Evolutionary conservation across 768 basidiomycete genomes (phyloP), one percentile per base, ranked within the genome.

Genomic region (Leccinum fibrillosum): DNA sequence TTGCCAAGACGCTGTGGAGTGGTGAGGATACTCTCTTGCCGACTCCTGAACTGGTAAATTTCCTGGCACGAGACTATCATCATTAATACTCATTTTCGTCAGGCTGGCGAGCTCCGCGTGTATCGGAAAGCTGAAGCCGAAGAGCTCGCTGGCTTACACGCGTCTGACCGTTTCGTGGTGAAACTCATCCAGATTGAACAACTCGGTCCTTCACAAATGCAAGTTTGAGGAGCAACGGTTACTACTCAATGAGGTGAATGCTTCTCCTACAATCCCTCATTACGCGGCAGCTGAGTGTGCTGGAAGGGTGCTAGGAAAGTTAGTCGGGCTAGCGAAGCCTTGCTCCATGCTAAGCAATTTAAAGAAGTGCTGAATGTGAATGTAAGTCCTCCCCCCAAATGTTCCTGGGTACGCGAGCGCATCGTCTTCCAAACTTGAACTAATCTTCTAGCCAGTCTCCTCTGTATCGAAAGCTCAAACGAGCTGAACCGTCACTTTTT

Each of bases 81-180:
- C 26, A 17, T 50, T 0, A 17, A 6, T 17, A 12, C 21, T 60
- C 17, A 57, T 34, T 51, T n/a, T 39, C 4, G 47, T 19, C 64
- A 90, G 88, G 81, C 92, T 61, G 93, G 93, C 44, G 94, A 94
- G 74, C 83, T 96, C 28, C 94, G 92, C 67, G 82, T 92, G 3
- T 92, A 95, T 69, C 86, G 90, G 55, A 92, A 89, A 65, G 84
- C 93, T n/a, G 86, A 86, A 59, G 81, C 86, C 12, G 90, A 88
- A 65, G 94, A 97, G 63, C 83, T 99, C 12, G 87, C 86, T 44
- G 85, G 83, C 30, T 78, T 99, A n/a, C 95, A 98, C 73, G 87
- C 90, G 19, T 90, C 97, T 17, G 97, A 99, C 75, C 86, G 97
- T 32, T 82, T 99, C 49, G 94, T 99, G 92, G 94, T 99, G 25